Evolutionary conservation across 352 stramenopile species (phyloP).

Genomic region (Phytophthora macrochlamydospora): DNA sequence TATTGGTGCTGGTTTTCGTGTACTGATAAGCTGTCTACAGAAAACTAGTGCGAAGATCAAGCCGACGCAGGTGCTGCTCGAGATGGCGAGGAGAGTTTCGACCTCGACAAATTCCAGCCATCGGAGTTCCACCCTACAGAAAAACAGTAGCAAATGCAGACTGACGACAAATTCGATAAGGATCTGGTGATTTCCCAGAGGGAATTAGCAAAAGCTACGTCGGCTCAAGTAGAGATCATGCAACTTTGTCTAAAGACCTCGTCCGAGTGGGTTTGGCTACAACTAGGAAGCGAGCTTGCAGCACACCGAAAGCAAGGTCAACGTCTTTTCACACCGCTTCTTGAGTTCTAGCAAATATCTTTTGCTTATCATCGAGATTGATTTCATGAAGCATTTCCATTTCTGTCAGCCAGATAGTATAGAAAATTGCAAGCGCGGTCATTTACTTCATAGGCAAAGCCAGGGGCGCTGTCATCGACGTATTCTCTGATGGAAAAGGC

Average conservation of each 20-base stretch:
- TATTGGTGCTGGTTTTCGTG: too few species aligned
- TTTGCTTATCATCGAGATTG: background rate
- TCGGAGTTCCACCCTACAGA: too few species aligned
- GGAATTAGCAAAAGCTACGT: constrained; percentile 6
- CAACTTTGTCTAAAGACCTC: background rate
- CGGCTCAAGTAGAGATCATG: constrained; percentile 11
- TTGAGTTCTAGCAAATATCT: background rate
- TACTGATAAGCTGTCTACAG: too few species aligned
- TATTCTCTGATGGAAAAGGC: too few species aligned
- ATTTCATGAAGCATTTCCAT: constrained; percentile 9
- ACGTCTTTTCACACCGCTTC: background rate
- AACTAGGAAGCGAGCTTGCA: background rate
- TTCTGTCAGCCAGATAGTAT: constrained; percentile 9
- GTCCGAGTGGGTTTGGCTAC: background rate
- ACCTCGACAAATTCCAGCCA: too few species aligned
- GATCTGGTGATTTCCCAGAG: constrained; percentile 7
- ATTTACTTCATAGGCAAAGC: constrained; percentile 5
- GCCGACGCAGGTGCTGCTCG: too few species aligned
- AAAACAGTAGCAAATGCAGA: constrained; percentile 1
- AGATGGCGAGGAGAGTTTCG: too few species aligned
- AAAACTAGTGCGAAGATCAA: too few species aligned
- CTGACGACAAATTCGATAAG: constrained; percentile 10
- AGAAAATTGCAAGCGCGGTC: constrained; percentile 1
- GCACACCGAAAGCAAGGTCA: background rate
- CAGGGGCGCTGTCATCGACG: background rate